Evolutionary conservation across 2,329 filamentous ascomycete genomes (phyloP).

Genomic region (Penicillium sp.): DNA sequence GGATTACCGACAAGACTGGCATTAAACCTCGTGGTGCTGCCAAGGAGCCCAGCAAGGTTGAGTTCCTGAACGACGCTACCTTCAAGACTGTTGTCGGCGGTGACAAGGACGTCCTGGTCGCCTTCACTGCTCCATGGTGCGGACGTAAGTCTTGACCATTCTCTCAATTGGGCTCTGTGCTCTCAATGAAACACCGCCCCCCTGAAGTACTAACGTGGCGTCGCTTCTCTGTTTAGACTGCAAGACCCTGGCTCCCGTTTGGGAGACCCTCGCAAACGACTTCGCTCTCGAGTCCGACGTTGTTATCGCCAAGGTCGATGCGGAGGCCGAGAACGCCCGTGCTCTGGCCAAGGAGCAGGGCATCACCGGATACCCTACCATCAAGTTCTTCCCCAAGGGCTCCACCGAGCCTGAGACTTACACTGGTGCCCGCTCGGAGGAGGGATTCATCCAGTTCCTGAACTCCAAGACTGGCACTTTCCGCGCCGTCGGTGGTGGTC

Average conservation of each 20-base stretch:
- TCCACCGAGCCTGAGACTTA: conserved; percentile 67
- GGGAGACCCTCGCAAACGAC: conserved; percentile 79
- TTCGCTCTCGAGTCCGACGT: conserved; percentile 73
- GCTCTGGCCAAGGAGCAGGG: conserved; percentile 67
- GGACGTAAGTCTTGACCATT: conserved; percentile 65
- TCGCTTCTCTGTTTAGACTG: conserved; percentile 61
- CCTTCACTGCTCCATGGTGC: conserved; percentile 98
- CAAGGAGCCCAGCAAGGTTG: conserved; percentile 65
- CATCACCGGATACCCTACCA: conserved; percentile 85
- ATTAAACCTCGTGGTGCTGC: conserved; percentile 63
- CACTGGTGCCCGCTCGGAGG: conserved; percentile 68
- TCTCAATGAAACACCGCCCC: neutral
- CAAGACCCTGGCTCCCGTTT: conserved; percentile 85
- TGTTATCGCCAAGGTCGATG: conserved; percentile 90
- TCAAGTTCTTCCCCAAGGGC: conserved; percentile 93
- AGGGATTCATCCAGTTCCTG: conserved; percentile 70
- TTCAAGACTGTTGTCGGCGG: conserved; percentile 74
- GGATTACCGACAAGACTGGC: conserved; percentile 81
- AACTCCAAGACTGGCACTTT: conserved; percentile 87
- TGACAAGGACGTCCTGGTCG: conserved; percentile 86
- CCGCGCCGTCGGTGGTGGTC: conserved; percentile 71
- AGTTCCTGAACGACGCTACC: conserved; percentile 70
- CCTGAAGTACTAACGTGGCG: neutral
- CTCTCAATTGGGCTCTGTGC: neutral
- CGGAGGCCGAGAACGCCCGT: conserved; percentile 81